Base-by-base conservation (phyloP, 257 asterid species). In the Cruciata laevipes region DNA sequence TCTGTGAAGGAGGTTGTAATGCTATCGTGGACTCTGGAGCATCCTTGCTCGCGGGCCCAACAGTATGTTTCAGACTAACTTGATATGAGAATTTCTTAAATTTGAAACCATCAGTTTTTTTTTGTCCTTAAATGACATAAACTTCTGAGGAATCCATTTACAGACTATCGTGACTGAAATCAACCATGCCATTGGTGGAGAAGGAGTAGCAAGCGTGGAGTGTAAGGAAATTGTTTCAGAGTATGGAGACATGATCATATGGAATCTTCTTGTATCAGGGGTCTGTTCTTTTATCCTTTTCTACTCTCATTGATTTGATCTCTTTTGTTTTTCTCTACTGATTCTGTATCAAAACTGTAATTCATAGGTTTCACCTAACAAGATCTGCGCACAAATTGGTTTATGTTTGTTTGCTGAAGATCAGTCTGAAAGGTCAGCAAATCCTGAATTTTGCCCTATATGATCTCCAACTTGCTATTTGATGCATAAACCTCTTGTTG, bases 21-120 rank as follows among this genome's bases (percentile, higher is more conserved):
- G 96, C 98, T 73, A 92, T 92, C 72, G 95, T 89, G 79, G 98
- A 92, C 81, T 84, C 98, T 55, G 98, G 98, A 71, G 89, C 98
- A 72, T 86, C 98, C 69, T 81, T 92, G 80, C 92, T 90, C 51
- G 78, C 91, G 68, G 97, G 98, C 71, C 98, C 98, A 69, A 92
- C 97, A 21, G 96, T 92, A 83, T 6, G 93, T 80, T n/a, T 64
- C 37, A 30, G 56, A 61, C 14, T 6, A 7, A 32, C 20, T 17
- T 42, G 24, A 37, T 61, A 21, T 44, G 24, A 32, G 32, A 31
- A 9, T 24, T 35, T 5, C 13, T 20, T 11, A 25, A 14, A 20
- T 25, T 56, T 33, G 9, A 67, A 53, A 7, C 0, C n/a, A 5
- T 53, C 31, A 33, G 35, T n/a, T 0, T 67, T 0, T n/a, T n/a